Evolutionary conservation across 257 asterid genomes (phyloP).

Genomic region (Jacaranda mimosifolia): DNA sequence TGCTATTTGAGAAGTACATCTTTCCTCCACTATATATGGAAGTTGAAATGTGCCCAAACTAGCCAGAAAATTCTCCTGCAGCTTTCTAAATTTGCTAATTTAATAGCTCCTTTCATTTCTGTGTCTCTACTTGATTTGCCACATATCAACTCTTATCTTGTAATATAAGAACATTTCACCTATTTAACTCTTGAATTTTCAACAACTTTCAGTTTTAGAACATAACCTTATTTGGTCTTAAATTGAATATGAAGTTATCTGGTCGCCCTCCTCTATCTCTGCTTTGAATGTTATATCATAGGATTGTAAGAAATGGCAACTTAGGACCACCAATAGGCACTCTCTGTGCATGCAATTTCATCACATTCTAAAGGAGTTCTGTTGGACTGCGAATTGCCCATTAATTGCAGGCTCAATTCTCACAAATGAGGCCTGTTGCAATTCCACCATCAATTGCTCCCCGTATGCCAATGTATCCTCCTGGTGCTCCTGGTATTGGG

Average conservation of each 20-base stretch:
- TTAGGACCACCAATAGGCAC: too few species aligned
- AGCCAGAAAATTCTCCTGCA: too few species aligned
- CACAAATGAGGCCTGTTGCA: slow-evolving; percentile 76
- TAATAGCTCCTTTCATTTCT: not conserved
- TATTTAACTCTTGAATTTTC: too few species aligned
- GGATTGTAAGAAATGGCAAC: too few species aligned
- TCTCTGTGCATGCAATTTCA: not conserved
- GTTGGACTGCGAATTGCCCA: not conserved
- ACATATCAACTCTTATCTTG: too few species aligned
- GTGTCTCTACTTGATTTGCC: too few species aligned
- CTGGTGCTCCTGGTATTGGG: slow-evolving; percentile 80
- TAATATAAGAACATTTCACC: too few species aligned
- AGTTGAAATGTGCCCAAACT: not conserved
- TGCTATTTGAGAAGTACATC: not conserved
- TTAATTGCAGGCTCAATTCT: slow-evolving; percentile 69
- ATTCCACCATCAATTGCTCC: slow-evolving; percentile 73
- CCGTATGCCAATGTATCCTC: slow-evolving; percentile 85
- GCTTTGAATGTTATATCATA: too few species aligned
- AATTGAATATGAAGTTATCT: too few species aligned
- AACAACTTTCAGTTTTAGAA: too few species aligned
- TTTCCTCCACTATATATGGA: not conserved
- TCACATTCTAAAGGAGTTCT: not conserved
- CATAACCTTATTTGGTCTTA: too few species aligned
- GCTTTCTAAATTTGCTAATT: not conserved
- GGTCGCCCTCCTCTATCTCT: too few species aligned